Conservation (phyloP, 2,329 filamentous ascomycete genomes). For the Emydomyces testavorans region DNA sequence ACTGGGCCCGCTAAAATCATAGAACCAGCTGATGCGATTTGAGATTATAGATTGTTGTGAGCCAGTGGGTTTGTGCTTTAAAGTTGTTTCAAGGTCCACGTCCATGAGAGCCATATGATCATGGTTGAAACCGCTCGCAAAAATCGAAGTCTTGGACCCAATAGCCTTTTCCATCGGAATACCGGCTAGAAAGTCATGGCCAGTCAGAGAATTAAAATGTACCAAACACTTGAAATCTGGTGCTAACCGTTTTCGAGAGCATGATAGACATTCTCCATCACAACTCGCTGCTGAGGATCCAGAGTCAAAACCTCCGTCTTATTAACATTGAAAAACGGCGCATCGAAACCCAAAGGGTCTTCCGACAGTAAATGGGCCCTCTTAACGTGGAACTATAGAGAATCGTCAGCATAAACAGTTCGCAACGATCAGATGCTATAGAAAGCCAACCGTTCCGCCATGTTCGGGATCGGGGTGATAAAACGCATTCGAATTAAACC, state of each 20-base stretch:
- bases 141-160: constrained; percentile 11
- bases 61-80: constrained; percentile 20
- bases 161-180: constrained; percentile 9
- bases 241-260: constrained; percentile 17
- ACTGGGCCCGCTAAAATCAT: constrained; percentile 21
- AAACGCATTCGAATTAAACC: constrained; percentile 27
- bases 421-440: background rate
- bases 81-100: constrained; percentile 4
- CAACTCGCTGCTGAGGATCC: constrained; percentile 18
- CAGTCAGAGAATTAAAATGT: background rate
- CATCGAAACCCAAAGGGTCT: constrained; percentile 16
- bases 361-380: constrained; percentile 16
- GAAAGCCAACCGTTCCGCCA: constrained; percentile 23
- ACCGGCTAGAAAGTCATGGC: constrained; percentile 10
- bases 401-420: background rate
- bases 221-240: background rate
- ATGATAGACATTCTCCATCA: constrained; percentile 18
- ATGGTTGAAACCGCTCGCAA: constrained; percentile 6
- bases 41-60: constrained; percentile 19
- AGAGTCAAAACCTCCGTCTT: constrained; percentile 14
- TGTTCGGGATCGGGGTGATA: constrained; percentile 32
- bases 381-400: constrained; percentile 2
- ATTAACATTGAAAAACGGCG: constrained; percentile 15
- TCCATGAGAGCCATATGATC: constrained; percentile 10
- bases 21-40: constrained; percentile 25